These are phyloP conservation scores for Backusella tuberculispora DNA, from an alignment of 192 early-diverging fungal genomes.

Conservation along the genomic window DNA sequence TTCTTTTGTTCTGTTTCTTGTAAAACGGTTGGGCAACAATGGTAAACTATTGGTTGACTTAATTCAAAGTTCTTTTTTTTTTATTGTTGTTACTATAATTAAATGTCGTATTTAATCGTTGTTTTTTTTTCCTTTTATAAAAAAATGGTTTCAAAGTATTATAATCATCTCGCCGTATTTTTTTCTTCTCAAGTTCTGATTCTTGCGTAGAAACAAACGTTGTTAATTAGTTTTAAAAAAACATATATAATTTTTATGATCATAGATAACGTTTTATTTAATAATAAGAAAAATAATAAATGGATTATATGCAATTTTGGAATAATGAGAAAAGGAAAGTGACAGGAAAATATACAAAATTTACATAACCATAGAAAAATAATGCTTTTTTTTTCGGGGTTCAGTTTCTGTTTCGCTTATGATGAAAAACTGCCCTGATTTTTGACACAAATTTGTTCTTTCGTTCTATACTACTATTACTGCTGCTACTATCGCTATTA, in stretches of 20 bases:
- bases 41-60: too few relatives aligned
- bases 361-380: neutral
- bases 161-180: neutral
- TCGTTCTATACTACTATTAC: neutral
- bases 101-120: too few relatives aligned
- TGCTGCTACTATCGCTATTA: neutral
- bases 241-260: too few relatives aligned
- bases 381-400: neutral
- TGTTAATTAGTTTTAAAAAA: neutral
- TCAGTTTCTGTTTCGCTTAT: constrained; percentile 3
- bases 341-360: constrained; percentile 6
- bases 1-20: too few relatives aligned
- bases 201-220: neutral
- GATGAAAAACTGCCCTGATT: constrained; percentile 2
- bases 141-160: neutral
- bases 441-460: neutral
- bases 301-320: neutral
- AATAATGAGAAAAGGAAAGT: neutral
- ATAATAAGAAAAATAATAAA: neutral
- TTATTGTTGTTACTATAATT: too few relatives aligned
- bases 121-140: too few relatives aligned
- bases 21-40: too few relatives aligned
- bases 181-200: neutral
- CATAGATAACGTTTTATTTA: neutral
- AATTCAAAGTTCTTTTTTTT: too few relatives aligned